Evolutionary conservation across 192 early-diverging fungal genomes (phyloP).

Genomic region (Linnemannia schmuckeri): DNA sequence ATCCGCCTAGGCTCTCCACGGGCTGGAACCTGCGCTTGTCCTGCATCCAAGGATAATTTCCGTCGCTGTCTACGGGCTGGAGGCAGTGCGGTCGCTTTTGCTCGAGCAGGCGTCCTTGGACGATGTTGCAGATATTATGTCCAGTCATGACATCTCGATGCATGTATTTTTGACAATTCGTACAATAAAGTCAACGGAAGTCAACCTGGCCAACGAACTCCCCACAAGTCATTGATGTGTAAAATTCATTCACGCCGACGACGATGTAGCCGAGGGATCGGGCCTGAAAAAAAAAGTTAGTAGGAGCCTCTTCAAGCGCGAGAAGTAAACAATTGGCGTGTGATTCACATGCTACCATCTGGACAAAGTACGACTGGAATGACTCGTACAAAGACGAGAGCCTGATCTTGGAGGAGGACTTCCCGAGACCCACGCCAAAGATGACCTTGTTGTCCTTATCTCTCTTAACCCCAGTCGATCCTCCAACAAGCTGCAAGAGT

Average conservation of each 20-base stretch:
- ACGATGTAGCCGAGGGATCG: constrained; percentile 19
- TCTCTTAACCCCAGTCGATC: constrained; percentile 2
- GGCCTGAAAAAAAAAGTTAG: background rate
- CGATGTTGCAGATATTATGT: constrained; percentile 18
- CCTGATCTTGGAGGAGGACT: constrained; percentile 2
- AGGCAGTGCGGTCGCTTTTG: constrained; percentile 8
- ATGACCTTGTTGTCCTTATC: constrained; percentile 25
- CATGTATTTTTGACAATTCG: constrained; percentile 19
- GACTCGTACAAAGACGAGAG: constrained; percentile 14
- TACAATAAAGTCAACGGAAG: constrained; percentile 34
- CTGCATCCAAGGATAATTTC: no score
- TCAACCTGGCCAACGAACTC: constrained; percentile 42
- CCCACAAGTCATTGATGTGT: constrained; percentile 19
- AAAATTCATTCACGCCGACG: constrained; percentile 31
- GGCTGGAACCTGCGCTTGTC: no score
- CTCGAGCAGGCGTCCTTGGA: constrained; percentile 3
- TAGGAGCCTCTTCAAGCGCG: no score
- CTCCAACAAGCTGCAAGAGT: constrained; percentile 10
- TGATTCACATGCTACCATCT: constrained; percentile 3
- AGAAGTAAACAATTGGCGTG: background rate
- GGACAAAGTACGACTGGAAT: background rate
- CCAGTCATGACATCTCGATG: constrained; percentile 48
- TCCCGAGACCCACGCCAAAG: constrained; percentile 24
- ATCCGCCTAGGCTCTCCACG: no score
- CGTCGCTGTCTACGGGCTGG: background rate